Conservation (phyloP, 495 filamentous ascomycete genomes). For the Aspergillus olivimuriae region DNA sequence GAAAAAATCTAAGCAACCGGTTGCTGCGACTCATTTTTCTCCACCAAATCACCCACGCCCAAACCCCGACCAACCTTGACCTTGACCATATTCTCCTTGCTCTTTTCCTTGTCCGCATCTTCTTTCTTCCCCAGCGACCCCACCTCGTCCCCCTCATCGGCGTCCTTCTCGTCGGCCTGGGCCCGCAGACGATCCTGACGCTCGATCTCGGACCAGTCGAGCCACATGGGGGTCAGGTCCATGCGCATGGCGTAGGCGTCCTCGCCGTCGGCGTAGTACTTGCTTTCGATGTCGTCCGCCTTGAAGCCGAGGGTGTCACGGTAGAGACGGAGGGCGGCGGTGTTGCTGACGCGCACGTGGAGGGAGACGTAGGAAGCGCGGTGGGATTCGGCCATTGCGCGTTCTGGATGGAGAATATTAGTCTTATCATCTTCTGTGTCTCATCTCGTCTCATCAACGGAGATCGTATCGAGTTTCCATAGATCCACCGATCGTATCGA, state of each 20-base stretch:
- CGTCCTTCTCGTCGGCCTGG: conserved; percentile 30
- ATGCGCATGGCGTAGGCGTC: conserved; percentile 93
- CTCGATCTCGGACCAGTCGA: conserved; percentile 41
- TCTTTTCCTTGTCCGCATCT: conserved; percentile 29
- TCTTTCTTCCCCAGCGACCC: conserved; percentile 47
- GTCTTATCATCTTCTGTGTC: too few species aligned
- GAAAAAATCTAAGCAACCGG: neutral
- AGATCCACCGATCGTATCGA: neutral
- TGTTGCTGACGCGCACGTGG: conserved; percentile 91
- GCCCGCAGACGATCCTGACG: conserved; percentile 34
- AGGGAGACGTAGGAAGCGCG: conserved; percentile 87
- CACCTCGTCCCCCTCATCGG: conserved; percentile 51
- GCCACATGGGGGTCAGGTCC: conserved; percentile 60
- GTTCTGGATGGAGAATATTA: too few species aligned
- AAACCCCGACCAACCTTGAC: conserved; percentile 77
- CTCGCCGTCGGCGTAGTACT: conserved; percentile 98
- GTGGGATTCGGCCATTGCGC: conserved; percentile 94
- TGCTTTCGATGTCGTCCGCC: conserved; percentile 80
- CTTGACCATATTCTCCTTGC: conserved; percentile 46
- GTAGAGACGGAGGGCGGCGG: conserved; percentile 85
- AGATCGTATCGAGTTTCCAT: too few species aligned
- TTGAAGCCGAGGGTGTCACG: conserved; percentile 89
- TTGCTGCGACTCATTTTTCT: conserved; percentile 56
- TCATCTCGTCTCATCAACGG: too few species aligned
- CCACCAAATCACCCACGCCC: conserved; percentile 80